These are phyloP conservation scores for Syncephalastrum monosporum DNA, from an alignment of 371 early-diverging fungal species.

Conservation along the genomic window DNA sequence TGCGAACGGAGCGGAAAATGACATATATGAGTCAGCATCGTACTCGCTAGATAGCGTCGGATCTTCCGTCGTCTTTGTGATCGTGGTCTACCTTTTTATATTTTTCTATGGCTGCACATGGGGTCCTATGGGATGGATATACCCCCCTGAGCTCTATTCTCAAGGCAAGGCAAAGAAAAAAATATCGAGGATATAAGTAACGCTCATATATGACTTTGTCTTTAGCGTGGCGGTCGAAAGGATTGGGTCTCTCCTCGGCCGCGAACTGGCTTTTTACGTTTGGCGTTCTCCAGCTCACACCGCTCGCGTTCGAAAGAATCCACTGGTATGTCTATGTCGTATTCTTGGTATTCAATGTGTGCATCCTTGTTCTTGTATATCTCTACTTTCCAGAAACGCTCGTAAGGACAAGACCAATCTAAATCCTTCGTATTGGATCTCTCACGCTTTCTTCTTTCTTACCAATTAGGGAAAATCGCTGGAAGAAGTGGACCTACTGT, in stretches of 20 bases:
- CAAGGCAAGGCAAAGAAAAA: conserved; percentile 31
- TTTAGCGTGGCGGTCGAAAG: conserved; percentile 63
- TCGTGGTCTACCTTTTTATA: conserved; percentile 72
- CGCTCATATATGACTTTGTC: no score
- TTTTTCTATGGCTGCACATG: conserved; percentile 81
- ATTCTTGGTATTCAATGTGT: conserved; percentile 59
- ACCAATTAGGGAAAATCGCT: conserved; percentile 44
- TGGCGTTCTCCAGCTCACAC: conserved; percentile 60
- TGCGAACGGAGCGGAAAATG: no score
- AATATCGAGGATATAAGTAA: no score
- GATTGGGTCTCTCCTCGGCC: conserved; percentile 80
- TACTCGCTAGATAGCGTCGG: conserved; percentile 8
- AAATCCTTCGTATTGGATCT: background rate
- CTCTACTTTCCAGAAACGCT: conserved; percentile 83
- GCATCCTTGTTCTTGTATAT: conserved; percentile 59
- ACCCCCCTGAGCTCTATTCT: conserved; percentile 87
- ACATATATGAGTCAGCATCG: no score
- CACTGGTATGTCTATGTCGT: conserved; percentile 65
- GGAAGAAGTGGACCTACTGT: conserved; percentile 48
- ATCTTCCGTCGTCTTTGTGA: conserved; percentile 56
- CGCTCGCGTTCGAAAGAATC: conserved; percentile 59
- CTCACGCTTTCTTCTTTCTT: background rate
- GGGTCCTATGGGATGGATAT: conserved; percentile 32
- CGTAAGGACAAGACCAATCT: conserved; percentile 25
- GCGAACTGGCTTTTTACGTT: conserved; percentile 88